Base-by-base conservation (phyloP, 306 rosid genomes). In the Psophocarpus tetragonolobus region DNA sequence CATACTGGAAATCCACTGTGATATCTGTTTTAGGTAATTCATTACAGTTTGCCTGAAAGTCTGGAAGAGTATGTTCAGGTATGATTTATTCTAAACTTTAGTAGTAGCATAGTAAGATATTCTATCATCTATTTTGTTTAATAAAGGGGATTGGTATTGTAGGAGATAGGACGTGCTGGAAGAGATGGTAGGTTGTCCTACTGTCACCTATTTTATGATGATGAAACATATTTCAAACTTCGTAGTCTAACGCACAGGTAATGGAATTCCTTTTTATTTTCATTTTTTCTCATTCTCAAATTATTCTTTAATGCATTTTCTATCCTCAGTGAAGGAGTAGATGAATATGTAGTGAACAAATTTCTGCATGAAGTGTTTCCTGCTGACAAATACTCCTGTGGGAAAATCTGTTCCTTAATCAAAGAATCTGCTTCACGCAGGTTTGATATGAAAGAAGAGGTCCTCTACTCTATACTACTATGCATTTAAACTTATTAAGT, bases 361-460 rank as follows among this genome's bases (percentile, higher is more conserved):
- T 91, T 94, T 78, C 89, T 94, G 54, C 74, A 41, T 24, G 91
- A 94, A 85, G 89, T 90, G 74, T 89, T 94, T 84, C 76, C 89
- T 67, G 38, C 73, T 80, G 88, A 84, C 30, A 87, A 84, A 57
- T 82, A 35, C 67, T 87, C 75, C 24, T 58, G 54, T 75, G 98
- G 96, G 81, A 90, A 88, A 81, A 82, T 86, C 73, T 82, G 78
- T 74, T 88, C 95, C 3, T 64, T 94, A 72, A 81, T 91, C 79
- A 94, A 85, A 87, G 98, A 94, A 76, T 70, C 95, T 74, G 95
- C 95, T 78, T 84, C 98, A 24, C 93, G 90, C 83, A 89, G 87
- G 84, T 84, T 92, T 84, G 97, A 94, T 81, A 84, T 94, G 92
- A 94, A 94, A 83, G 98, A 92, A 85, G 97, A 94, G 98, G 97